Evolutionary conservation across 192 early-diverging fungal genomes (phyloP), one percentile per base, ranked within the genome.

Genomic region (Spizellomyces punctatus): DNA sequence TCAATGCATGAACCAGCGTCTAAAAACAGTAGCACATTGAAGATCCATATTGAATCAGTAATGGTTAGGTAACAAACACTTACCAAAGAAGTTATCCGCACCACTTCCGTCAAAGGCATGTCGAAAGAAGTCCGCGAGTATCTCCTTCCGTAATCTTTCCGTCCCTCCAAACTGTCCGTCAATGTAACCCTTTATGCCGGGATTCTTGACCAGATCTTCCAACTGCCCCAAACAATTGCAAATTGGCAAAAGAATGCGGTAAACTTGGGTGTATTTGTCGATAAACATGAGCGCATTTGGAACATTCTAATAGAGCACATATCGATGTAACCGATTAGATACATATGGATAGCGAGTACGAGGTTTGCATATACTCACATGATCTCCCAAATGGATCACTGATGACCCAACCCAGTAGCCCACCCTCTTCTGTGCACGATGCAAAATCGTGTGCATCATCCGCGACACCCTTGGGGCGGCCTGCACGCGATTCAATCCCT

Each of bases 211-310:
- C 5, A 82, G 77, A 12, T 91, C 77, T 0, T 83, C 67, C 43
- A 99, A 78, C 57, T 89, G 85, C 50, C 89, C 89, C 44, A 98
- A 80, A 21, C 86, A 89, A 3, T 83, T 86, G 49, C 89, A 85
- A 49, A 99, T 89, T 0, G 97, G 97, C 67, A 91, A 90, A 14
- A 99, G 85, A 66, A 99, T 99, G 57, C 93, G 87, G 61, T 95
- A 87, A n/a, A 99, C 92, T 86, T 99, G 96, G 69, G 95, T 97
- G 80, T 98, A 98, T 86, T 91, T 89, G 88, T 94, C 93, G 61
- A 99, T 98, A 64, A 98, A 98, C 89, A 97, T 91, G 44, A 99
- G 87, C 6, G 98, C 93, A 73, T 99, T 99, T 19, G 98, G 96
- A 10, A 99, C 98, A 74, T 98, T 99, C 65, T 82, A 62, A 62